These are phyloP conservation scores for Cicer arietinum DNA, from an alignment of 306 rosid genomes.

Conservation along the genomic window DNA sequence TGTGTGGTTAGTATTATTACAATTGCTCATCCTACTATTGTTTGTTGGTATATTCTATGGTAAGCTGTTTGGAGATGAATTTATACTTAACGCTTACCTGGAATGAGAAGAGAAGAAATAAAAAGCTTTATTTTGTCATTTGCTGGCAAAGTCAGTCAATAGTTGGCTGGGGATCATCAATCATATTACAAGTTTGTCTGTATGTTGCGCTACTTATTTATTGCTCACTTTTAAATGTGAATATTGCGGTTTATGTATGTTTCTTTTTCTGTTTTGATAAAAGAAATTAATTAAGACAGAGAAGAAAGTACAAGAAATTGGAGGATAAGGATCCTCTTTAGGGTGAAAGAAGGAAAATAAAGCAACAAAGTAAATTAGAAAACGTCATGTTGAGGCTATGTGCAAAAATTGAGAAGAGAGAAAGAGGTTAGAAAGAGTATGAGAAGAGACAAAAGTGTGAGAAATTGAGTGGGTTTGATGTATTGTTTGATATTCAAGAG, in stretches of 20 bases:
- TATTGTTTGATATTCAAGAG: neutral
- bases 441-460: neutral
- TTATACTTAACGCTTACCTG: conserved; percentile 24
- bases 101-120: neutral
- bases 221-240: conserved; percentile 30
- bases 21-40: conserved; percentile 40
- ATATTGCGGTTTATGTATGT: conserved; percentile 6
- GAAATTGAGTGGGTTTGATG: neutral
- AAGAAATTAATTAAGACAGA: conserved; percentile 14
- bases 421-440: neutral
- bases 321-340: conserved; percentile 8
- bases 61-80: neutral
- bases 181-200: conserved; percentile 14
- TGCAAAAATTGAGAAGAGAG: neutral
- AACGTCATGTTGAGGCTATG: neutral
- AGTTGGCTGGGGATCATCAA: conserved; percentile 15
- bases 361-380: conserved; percentile 8
- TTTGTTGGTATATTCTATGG: conserved; percentile 37
- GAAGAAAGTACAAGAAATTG: conserved; percentile 3
- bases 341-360: neutral
- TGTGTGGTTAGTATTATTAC: conserved; percentile 78
- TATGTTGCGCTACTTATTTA: conserved; percentile 5
- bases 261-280: neutral
- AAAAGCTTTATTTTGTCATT: conserved; percentile 15
- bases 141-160: conserved; percentile 22